Evolutionary conservation across 2,329 filamentous ascomycete genomes (phyloP), one percentile per base, ranked within the genome.

Genomic region (Domatiomyces catenatus): DNA sequence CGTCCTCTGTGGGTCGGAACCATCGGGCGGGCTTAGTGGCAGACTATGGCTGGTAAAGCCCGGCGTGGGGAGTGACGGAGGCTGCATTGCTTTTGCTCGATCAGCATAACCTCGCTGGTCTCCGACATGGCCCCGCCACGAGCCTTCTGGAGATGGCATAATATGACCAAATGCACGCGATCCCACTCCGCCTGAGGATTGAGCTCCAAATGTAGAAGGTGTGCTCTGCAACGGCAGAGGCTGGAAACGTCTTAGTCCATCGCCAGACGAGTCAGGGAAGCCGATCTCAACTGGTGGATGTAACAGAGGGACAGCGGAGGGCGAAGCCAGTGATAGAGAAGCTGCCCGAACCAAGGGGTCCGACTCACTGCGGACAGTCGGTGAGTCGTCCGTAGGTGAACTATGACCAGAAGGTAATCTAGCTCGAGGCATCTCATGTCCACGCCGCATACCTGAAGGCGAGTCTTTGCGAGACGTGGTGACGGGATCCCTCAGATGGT

Each of bases 371-470:
- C 55, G 51, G 17, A 53, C 48, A 17, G 52, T 48, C n/a, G 53
- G 46, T 8, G 54, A 57, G 22, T 58, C 58, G 43, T 60, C 58
- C 3, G 56, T 58, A 42, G 56, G 44, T 8, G 56, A 58, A 44
- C 58, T 60, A 17, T 60, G 55, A 15, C 46, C 50, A 15, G 58
- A 60, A 20, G 53, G 39, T 17, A 55, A 32, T 4, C 55, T 51
- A 17, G 53, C 48, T 17, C 55, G 55, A 18, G 51, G 51, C 42
- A 50, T 51, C 10, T 57, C 55, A 32, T 53, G 51, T 48, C 48
- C 45, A 7, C 50, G 52, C 26, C 48, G 48, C 20, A 48, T 17
- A 2, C 44, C 28, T 3, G 55, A 54, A 50, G 56, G 52, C 17
- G 54, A 52, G 5, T 50, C 56, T 45, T 52, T 55, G 5, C 53